Percentiles rank a stretch among this genome's conserved stretches.
phyloP scores from a whole-genome alignment of 257 asterid genomes.

The Nicotiana knightiana region DNA sequence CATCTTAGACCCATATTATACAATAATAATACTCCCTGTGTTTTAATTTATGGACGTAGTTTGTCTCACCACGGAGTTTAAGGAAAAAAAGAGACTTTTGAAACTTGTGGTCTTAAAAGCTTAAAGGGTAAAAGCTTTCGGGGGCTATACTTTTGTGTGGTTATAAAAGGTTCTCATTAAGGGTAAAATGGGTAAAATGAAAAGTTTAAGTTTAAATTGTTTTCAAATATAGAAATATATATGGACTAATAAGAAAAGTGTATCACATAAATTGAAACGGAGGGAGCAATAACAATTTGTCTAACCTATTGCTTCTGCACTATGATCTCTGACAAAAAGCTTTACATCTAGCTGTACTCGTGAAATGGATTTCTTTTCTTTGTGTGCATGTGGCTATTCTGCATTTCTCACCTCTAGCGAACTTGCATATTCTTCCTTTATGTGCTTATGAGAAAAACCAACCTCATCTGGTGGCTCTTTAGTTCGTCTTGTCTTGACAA shows the following conservation, averaged over 20 bases:
- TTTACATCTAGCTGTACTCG: neutral
- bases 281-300: neutral
- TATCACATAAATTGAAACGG: too few relatives aligned
- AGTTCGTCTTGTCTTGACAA: neutral
- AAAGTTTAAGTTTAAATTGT: too few relatives aligned
- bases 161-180: too few relatives aligned
- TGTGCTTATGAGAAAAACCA: neutral
- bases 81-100: neutral
- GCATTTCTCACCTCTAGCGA: neutral
- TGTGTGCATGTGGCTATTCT: neutral
- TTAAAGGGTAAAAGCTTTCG: too few relatives aligned
- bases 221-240: too few relatives aligned
- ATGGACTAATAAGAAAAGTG: too few relatives aligned
- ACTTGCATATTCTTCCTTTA: neutral
- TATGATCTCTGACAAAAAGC: neutral
- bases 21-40: neutral
- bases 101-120: too few relatives aligned
- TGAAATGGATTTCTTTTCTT: neutral
- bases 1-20: neutral
- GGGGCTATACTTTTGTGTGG: too few relatives aligned
- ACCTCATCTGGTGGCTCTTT: neutral
- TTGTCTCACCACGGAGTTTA: too few relatives aligned
- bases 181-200: too few relatives aligned
- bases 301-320: neutral
- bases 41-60: too few relatives aligned